A percentile compares a stretch with the other conserved stretches of the same genome.
Evolutionary conservation across 2,329 filamentous ascomycete species (phyloP).

Genomic region (Trichophyton verrucosum): DNA sequence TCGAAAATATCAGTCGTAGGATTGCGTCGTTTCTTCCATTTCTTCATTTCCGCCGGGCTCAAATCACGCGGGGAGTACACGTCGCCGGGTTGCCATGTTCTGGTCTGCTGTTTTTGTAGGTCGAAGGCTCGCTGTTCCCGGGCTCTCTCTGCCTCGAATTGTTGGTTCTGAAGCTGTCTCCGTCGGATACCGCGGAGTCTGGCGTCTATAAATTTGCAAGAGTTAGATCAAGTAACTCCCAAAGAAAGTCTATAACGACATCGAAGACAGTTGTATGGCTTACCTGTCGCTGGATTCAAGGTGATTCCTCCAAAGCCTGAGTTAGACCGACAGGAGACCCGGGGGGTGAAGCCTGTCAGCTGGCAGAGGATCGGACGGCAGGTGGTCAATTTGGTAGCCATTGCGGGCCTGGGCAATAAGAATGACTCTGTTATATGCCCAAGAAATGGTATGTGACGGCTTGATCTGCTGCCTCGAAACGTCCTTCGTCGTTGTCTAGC

Average conservation of each 20-base stretch:
- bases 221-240: not conserved
- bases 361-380: not conserved
- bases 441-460: not conserved
- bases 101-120: slow-evolving; percentile 38
- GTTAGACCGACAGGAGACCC: not conserved
- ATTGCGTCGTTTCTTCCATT: slow-evolving; percentile 54
- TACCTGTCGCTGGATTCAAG: slow-evolving; percentile 4
- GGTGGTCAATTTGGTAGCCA: not conserved
- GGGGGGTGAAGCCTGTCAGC: not conserved
- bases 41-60: slow-evolving; percentile 61
- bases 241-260: not conserved
- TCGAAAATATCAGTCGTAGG: slow-evolving; percentile 63
- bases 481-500: not conserved
- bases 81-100: slow-evolving; percentile 65
- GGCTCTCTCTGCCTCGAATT: slow-evolving; percentile 25
- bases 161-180: not conserved
- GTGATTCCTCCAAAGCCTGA: not conserved
- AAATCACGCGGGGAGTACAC: slow-evolving; percentile 86
- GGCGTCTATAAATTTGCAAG: not conserved
- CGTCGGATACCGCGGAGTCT: not conserved
- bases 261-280: not conserved
- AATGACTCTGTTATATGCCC: too few relatives aligned
- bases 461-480: not conserved
- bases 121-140: slow-evolving; percentile 25
- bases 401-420: not conserved